phyloP scores from a whole-genome alignment of 176 grass and related monocot species.

The Oryza meridionalis region DNA sequence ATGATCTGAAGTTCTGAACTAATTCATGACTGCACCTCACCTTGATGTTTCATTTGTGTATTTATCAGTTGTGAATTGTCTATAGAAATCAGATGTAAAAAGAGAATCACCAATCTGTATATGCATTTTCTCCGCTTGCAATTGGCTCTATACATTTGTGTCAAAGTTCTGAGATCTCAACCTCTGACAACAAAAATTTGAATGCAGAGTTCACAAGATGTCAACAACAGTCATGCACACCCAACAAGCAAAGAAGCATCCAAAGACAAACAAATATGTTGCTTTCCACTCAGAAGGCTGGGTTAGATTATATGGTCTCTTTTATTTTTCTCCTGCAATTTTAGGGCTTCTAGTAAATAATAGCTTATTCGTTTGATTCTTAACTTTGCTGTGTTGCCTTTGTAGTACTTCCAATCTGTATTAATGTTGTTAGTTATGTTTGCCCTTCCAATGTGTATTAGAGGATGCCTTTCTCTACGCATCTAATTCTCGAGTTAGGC shows the following conservation, averaged over 20 bases:
- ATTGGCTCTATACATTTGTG: neutral
- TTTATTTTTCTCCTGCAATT: neutral
- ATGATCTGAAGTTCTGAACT: too few species aligned
- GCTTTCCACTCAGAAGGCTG: constrained; percentile 51
- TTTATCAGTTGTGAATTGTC: neutral
- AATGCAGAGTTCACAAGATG: constrained; percentile 26
- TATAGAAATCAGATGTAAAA: neutral
- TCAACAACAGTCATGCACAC: neutral
- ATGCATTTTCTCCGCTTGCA: neutral
- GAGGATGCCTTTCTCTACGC: neutral
- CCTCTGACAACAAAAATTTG: neutral
- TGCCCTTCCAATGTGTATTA: neutral
- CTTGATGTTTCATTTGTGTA: too few species aligned
- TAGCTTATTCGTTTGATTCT: constrained; percentile 38
- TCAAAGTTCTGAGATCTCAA: neutral
- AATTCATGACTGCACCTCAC: too few species aligned
- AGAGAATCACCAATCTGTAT: neutral
- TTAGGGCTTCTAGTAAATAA: constrained; percentile 38
- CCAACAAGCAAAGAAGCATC: constrained; percentile 19
- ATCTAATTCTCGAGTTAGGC: neutral
- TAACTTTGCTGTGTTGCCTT: neutral
- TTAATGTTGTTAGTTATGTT: neutral
- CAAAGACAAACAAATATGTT: constrained; percentile 49
- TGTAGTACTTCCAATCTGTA: neutral
- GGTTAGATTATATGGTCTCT: neutral